These are phyloP conservation scores for Citrus glauca DNA, from an alignment of 345 rosid genomes.

Conservation along the genomic window DNA sequence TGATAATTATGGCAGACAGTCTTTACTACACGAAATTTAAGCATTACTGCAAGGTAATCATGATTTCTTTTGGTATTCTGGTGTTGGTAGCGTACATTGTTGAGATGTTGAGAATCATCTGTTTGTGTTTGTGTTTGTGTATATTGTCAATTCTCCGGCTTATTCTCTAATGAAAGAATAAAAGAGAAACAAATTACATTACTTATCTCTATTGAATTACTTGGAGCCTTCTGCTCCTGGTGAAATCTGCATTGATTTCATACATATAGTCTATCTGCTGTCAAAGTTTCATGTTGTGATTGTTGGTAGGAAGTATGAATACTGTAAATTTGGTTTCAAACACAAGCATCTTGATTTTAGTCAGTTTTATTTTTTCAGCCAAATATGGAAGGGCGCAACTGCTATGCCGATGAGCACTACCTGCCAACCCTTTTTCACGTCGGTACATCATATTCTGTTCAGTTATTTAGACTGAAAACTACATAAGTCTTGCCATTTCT, in stretches of 20 bases:
- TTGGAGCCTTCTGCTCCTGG: background rate
- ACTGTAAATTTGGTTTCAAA: background rate
- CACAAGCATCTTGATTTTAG: conserved; percentile 4
- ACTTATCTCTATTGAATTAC: background rate
- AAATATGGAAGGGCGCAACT: conserved; percentile 61
- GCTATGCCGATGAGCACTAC: conserved; percentile 70
- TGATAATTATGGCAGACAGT: conserved; percentile 55
- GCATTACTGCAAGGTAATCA: conserved; percentile 57
- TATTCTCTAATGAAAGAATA: background rate
- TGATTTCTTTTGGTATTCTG: background rate
- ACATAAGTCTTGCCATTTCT: background rate
- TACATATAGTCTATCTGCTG: background rate
- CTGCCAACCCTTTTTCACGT: conserved; percentile 63
- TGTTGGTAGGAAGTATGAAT: background rate
- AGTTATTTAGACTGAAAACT: background rate
- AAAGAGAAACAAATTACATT: background rate
- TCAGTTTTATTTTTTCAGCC: conserved; percentile 36
- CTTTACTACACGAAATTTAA: conserved; percentile 59
- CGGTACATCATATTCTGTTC: conserved; percentile 17
- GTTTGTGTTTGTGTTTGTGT: background rate
- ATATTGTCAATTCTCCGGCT: background rate
- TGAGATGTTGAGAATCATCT: background rate
- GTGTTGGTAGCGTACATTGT: background rate
- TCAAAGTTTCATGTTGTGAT: background rate
- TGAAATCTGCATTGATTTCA: background rate